These are phyloP conservation scores for Bryum argenteum DNA, from an alignment of 225 moss, liverwort and hornwort species.

Conservation along the genomic window DNA sequence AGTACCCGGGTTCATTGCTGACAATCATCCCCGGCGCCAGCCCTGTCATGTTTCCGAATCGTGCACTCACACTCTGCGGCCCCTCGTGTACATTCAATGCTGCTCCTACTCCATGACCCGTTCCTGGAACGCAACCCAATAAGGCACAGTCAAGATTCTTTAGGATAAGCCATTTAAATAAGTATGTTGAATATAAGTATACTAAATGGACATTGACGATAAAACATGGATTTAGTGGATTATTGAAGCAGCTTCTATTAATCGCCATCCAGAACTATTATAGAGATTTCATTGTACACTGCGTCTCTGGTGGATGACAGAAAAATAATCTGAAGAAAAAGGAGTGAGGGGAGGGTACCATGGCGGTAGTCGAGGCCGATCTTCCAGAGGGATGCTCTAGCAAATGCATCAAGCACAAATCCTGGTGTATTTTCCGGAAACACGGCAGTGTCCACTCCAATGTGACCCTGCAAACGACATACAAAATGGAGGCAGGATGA, in stretches of 20 bases:
- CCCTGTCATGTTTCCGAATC: constrained; percentile 98
- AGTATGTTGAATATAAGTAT: no score
- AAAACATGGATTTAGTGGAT: not conserved
- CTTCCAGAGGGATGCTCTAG: constrained; percentile 90
- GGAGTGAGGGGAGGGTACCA: constrained; percentile 44
- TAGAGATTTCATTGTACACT: not conserved
- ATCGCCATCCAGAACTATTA: not conserved
- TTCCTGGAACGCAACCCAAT: constrained; percentile 57
- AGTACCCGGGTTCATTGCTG: constrained; percentile 99
- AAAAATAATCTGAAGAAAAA: not conserved
- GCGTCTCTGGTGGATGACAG: not conserved
- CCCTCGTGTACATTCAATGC: constrained; percentile 99
- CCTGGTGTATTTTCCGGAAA: constrained; percentile 98
- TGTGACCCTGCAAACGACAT: constrained; percentile 72
- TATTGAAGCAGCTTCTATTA: not conserved
- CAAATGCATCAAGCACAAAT: constrained; percentile 94
- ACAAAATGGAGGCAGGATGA: not conserved
- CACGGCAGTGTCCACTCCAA: constrained; percentile 86
- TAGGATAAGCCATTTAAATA: not conserved
- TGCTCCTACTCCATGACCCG: constrained; percentile 99
- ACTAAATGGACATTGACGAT: no score
- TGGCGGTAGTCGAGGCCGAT: constrained; percentile 98
- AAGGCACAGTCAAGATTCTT: not conserved
- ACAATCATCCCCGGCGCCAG: constrained; percentile 94
- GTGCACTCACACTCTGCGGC: constrained; percentile 92